A percentile compares a stretch with the other conserved stretches of the same genome.
Evolutionary conservation across 2,329 filamentous ascomycete species (phyloP).

Genomic region (Endoconidiophora laricicola): DNA sequence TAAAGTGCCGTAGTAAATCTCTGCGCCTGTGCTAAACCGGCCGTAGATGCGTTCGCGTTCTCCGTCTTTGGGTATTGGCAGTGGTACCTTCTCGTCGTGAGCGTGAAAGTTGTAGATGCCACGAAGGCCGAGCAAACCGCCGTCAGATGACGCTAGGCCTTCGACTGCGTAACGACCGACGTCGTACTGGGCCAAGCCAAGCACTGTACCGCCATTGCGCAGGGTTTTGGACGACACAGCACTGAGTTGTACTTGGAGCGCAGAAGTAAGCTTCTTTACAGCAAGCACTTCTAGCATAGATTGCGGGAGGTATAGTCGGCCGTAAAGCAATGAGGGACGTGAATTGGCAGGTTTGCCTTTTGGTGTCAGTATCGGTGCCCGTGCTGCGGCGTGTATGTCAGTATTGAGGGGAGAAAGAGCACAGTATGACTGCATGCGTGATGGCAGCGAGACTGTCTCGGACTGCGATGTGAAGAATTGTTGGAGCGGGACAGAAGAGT

Average conservation of each 20-base stretch:
- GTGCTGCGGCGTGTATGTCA: conserved; percentile 5
- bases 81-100: conserved; percentile 32
- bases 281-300: conserved; percentile 78
- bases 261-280: conserved; percentile 59
- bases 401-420: conserved; percentile 38
- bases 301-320: conserved; percentile 64
- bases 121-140: conserved; percentile 69
- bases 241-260: conserved; percentile 63
- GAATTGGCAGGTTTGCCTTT: conserved; percentile 17
- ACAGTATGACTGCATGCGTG: conserved; percentile 67
- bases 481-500: conserved; percentile 66
- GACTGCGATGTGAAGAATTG: conserved; percentile 51
- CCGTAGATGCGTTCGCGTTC: conserved; percentile 52
- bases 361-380: conserved; percentile 13
- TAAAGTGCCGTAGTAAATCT: conserved; percentile 86
- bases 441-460: conserved; percentile 56
- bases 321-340: conserved; percentile 50
- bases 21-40: conserved; percentile 77
- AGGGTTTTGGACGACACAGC: conserved; percentile 57
- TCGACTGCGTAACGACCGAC: conserved; percentile 76
- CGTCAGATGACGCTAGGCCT: conserved; percentile 83
- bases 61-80: conserved; percentile 13
- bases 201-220: conserved; percentile 57
- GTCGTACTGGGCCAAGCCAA: conserved; percentile 65
- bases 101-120: conserved; percentile 90